Base-by-base conservation (phyloP, 257 asterid species). In the Agastache rugosa region DNA sequence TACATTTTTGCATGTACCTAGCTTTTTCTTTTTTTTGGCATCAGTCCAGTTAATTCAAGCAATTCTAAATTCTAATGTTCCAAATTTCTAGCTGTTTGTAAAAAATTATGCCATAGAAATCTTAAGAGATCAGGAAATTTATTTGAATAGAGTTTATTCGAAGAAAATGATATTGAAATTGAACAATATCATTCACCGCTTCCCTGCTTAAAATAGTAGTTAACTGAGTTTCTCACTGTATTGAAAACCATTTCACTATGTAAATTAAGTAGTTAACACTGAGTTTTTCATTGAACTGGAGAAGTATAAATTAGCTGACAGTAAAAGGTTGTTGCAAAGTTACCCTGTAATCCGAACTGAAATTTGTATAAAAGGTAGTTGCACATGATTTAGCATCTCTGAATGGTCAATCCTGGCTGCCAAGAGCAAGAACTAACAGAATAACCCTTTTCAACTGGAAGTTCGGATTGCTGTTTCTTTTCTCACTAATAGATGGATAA, bases 1-100 rank as follows among this genome's bases (percentile, higher is more conserved):
- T 75, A 58, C 39, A 63, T 54, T 54, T 80, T 61, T 11, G 16
- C 69, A 70, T 60, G 35, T 35, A 19, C 34, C 25, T n/a, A 48
- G 31, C 20, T 45, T 42, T 78, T 4, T 6, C 7, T 44, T 4
- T 6, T 17, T 44, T 44, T 51, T 51, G 8, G 25, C 5, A 17
- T 54, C 55, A 17, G n/a, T 69, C 37, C 25, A 3, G 53, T 31
- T 66, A 20, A 17, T 34, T 66, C 44, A 39, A 54, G 31, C 3
- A 44, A 34, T 41, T 63, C n/a, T 19, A 74, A 42, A 39, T 41
- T 65, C 11, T n/a, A 63, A 50, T 16, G 7, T 37, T 75, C 27
- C 25, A 56, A 56, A 74, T 9, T 14, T 29, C 17, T 11, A 47
- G 25, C 44, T 22, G 1, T 14, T 67, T n/a, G 60, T 58, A 50